phyloP scores from a whole-genome alignment of 2,329 filamentous ascomycete species.

The Hortaea sp. region DNA sequence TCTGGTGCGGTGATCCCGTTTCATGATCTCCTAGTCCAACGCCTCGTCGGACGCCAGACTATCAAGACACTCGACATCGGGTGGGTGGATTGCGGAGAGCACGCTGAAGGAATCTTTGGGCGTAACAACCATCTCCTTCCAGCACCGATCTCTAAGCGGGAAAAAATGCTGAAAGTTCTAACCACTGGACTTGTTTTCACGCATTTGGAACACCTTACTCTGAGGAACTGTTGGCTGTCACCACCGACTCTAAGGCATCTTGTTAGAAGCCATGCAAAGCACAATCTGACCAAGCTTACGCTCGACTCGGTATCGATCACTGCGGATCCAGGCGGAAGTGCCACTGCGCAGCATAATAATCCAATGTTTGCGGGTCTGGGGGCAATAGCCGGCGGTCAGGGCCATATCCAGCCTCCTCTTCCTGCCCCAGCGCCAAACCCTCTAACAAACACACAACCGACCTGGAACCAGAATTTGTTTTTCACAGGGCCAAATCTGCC shows the following conservation, averaged over 20 bases:
- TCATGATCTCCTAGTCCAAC: conserved; percentile 37
- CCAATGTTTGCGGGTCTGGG: background rate
- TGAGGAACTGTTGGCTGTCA: conserved; percentile 61
- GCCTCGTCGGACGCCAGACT: conserved; percentile 35
- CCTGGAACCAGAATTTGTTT: too few species aligned
- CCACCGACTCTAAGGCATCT: conserved; percentile 48
- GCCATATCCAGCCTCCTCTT: too few species aligned
- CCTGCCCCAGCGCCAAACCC: too few species aligned
- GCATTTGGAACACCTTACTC: conserved; percentile 47
- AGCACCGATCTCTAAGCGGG: conserved; percentile 40
- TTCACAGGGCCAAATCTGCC: too few species aligned
- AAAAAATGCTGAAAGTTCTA: conserved; percentile 9
- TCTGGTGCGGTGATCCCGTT: conserved; percentile 43
- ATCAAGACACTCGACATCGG: conserved; percentile 55
- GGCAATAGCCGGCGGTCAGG: too few species aligned
- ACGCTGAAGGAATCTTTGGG: conserved; percentile 50
- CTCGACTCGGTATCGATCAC: conserved; percentile 58
- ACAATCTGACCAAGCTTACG: conserved; percentile 43
- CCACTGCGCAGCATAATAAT: conserved; percentile 2
- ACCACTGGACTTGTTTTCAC: conserved; percentile 34
- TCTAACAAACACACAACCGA: too few species aligned
- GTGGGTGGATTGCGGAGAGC: conserved; percentile 59
- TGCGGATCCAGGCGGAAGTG: conserved; percentile 27
- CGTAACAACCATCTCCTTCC: conserved; percentile 55
- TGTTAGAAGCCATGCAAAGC: conserved; percentile 38